phyloP scores from a whole-genome alignment of 176 grass and related monocot species.

The Saccharum spontaneum region DNA sequence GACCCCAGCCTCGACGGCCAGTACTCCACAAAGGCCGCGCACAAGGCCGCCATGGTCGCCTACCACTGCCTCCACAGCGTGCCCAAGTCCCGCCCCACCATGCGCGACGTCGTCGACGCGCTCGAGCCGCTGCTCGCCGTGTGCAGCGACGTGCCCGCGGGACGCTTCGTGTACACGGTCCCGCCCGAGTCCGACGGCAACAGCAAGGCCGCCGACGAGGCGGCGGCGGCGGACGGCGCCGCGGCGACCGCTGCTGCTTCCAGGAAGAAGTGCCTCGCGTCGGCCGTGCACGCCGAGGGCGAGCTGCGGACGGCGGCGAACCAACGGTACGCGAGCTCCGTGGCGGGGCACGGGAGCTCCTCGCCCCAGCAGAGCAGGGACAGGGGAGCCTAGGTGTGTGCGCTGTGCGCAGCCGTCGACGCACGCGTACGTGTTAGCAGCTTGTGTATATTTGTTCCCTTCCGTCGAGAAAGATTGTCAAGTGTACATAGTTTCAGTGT shows the following conservation, averaged over 20 bases:
- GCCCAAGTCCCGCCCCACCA: slow-evolving; percentile 51
- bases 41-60: slow-evolving; percentile 42
- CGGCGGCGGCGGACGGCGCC: background rate
- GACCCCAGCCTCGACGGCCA: slow-evolving; percentile 57
- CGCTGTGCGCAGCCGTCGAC: no score
- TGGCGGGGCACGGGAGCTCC: slow-evolving; percentile 22
- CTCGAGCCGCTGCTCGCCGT: slow-evolving; percentile 50
- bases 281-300: slow-evolving; percentile 23
- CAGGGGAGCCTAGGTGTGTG: slow-evolving; percentile 5
- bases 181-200: background rate
- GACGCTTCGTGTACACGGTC: slow-evolving; percentile 43
- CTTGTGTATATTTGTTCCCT: no score
- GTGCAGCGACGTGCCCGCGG: slow-evolving; percentile 34
- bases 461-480: no score
- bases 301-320: background rate
- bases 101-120: slow-evolving; percentile 60
- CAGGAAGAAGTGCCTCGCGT: slow-evolving; percentile 11
- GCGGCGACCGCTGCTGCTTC: background rate
- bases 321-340: slow-evolving; percentile 38
- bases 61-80: slow-evolving; percentile 54
- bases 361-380: slow-evolving; percentile 41
- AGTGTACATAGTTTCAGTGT: background rate
- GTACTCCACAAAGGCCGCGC: slow-evolving; percentile 46
- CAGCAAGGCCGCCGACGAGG: background rate
- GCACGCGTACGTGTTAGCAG: background rate